Base-by-base conservation (phyloP, 768 basidiomycete species). In the Hypholoma sublateritium region DNA sequence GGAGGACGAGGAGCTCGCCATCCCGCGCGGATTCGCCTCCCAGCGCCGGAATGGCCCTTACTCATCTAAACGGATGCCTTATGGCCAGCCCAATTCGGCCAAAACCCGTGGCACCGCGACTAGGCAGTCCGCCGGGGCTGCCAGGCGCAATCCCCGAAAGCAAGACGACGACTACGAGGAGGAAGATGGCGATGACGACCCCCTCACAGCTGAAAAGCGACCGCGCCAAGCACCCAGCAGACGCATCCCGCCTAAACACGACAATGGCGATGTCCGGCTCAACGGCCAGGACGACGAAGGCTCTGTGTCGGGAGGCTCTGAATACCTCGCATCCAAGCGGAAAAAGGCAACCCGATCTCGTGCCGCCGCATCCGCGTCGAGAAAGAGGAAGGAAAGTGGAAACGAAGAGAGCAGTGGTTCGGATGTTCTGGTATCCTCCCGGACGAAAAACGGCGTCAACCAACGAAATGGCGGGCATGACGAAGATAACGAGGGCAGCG, bases 241-340 rank as follows among this genome's bases (percentile, higher is more conserved):
- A 35, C 52, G 62, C 34, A 28, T 44, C 44, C 28, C 49, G 36
- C 48, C 42, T 6, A 53, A 56, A 25, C 60, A 37, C 28, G 53
- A 53, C n/a, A 50, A 57, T 42, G 55, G 51, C 41, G 60, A 56
- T 17, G 58, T 41, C 35, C 57, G 45, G 14, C 58, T 59, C 48
- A 63, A 62, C 45, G 63, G 64, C 25, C 59, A 59, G 21, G 58
- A 60, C 53, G 58, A 63, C 47, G 63, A 60, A 4, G 67, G 51
- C 13, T 66, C 63, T 25, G 67, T 62, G 28, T 68, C 63, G 9
- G 53, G 53, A 37, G 67, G 63, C 44, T 66, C 65, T 9, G 61
- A 62, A 54, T 68, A 68, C 43, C 48, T 56, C 43, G 62, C 62
- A 32, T 32, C 48, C 17, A 66, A 58, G 46, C 65, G 57, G 52